phyloP scores from a whole-genome alignment of 2,329 filamentous ascomycete genomes.

The Aspergillus tanneri region DNA sequence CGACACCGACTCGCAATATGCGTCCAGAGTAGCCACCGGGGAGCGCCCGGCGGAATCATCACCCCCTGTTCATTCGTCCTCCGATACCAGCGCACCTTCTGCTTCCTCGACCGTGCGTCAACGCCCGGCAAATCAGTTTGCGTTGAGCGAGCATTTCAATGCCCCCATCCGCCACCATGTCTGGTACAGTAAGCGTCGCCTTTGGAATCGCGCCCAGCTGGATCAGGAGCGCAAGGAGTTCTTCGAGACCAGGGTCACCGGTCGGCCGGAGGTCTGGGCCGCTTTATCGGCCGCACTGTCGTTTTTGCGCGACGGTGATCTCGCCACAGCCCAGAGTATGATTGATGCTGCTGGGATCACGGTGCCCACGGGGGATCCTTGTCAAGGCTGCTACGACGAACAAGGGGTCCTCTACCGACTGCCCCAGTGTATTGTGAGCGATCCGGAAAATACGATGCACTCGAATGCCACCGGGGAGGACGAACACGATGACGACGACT shows the following conservation, averaged over 20 bases:
- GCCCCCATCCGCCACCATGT: constrained; percentile 64
- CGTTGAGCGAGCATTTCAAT: constrained; percentile 63
- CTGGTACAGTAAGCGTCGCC: constrained; percentile 63
- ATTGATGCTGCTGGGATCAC: constrained; percentile 75
- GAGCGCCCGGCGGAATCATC: constrained; percentile 23
- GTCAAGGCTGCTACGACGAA: constrained; percentile 70
- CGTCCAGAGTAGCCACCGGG: constrained; percentile 23
- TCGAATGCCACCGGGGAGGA: constrained; percentile 22
- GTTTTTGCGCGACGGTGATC: constrained; percentile 61
- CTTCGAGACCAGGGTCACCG: constrained; percentile 85
- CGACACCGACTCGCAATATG: constrained; percentile 25
- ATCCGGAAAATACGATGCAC: constrained; percentile 59
- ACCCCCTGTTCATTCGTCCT: constrained; percentile 15
- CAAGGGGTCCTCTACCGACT: constrained; percentile 69
- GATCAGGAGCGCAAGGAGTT: constrained; percentile 74
- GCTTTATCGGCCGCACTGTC: constrained; percentile 68
- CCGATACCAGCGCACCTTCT: constrained; percentile 14
- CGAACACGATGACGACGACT: constrained; percentile 28
- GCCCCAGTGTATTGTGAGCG: constrained; percentile 66
- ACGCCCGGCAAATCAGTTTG: constrained; percentile 15
- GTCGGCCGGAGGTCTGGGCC: constrained; percentile 75
- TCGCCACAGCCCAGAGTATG: constrained; percentile 74
- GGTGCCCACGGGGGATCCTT: constrained; percentile 69
- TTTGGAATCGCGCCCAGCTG: constrained; percentile 69
- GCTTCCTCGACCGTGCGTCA: constrained; percentile 2